Conservation (phyloP, 192 early-diverging fungal genomes). For the Paraglomus occultum region DNA sequence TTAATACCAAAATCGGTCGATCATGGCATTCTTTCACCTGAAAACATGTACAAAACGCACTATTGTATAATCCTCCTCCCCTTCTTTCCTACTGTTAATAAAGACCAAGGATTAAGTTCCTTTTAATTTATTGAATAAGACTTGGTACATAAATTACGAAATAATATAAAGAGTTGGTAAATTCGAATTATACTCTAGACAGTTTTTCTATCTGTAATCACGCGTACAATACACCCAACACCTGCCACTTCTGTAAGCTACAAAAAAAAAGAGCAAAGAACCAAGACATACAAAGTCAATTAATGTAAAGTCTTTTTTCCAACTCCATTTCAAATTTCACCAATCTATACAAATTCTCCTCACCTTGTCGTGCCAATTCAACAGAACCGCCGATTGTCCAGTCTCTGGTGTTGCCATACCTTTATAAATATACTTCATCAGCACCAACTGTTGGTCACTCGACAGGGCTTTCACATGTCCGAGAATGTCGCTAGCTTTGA, state of each 20-base stretch:
- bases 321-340: too few relatives aligned
- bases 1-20: too few relatives aligned
- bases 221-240: constrained; percentile 85
- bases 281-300: constrained; percentile 7
- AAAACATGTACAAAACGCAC: too few relatives aligned
- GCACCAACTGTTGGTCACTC: constrained; percentile 65
- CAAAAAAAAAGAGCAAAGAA: constrained; percentile 16
- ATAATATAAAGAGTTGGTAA: constrained; percentile 19
- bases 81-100: background rate
- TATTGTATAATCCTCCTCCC: too few relatives aligned
- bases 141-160: constrained; percentile 2
- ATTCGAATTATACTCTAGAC: constrained; percentile 40
- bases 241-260: constrained; percentile 86
- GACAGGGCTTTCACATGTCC: constrained; percentile 58
- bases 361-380: constrained; percentile 96
- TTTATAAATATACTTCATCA: constrained; percentile 93
- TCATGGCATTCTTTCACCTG: too few relatives aligned
- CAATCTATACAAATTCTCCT: background rate
- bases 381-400: constrained; percentile 78
- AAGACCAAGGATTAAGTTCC: constrained; percentile 4
- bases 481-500: constrained; percentile 67
- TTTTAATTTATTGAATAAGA: background rate
- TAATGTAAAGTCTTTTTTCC: background rate
- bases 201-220: constrained; percentile 83
- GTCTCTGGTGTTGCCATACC: constrained; percentile 82